Percentiles rank a stretch among this genome's conserved stretches.
These are phyloP conservation scores for Cadophora luteo-olivacea DNA, from an alignment of 2,329 filamentous ascomycete species.

Conservation along the genomic window DNA sequence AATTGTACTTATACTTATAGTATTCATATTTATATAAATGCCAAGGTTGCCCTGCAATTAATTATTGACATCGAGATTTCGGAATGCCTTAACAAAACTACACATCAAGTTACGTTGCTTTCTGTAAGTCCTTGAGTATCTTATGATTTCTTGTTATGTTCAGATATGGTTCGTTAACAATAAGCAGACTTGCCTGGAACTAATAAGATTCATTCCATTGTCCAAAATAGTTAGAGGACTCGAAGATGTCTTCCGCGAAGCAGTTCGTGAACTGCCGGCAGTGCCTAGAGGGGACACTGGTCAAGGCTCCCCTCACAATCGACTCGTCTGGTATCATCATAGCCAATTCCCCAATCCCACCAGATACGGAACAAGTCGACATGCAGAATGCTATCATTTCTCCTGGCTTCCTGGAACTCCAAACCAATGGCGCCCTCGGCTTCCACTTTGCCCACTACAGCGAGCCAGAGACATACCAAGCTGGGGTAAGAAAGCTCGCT, in stretches of 20 bases:
- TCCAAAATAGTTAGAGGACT: neutral
- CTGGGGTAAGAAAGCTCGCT: constrained; percentile 54
- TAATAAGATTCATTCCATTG: too few species aligned
- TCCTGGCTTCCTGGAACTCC: constrained; percentile 61
- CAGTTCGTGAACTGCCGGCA: constrained; percentile 40
- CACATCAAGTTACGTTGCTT: too few species aligned
- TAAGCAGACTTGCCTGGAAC: too few species aligned
- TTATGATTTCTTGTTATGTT: too few species aligned
- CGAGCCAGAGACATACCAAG: constrained; percentile 47
- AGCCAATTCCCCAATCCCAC: constrained; percentile 34
- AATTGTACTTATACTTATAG: neutral
- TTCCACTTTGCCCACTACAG: constrained; percentile 61
- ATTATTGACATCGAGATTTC: neutral
- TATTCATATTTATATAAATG: neutral
- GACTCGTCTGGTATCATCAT: constrained; percentile 37
- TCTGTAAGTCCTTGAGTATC: too few species aligned
- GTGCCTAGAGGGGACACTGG: constrained; percentile 36
- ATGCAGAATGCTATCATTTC: constrained; percentile 57
- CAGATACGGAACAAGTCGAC: constrained; percentile 44
- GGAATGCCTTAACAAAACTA: too few species aligned
- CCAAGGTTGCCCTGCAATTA: neutral
- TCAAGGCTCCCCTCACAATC: constrained; percentile 35
- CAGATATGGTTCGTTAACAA: too few species aligned
- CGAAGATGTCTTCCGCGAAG: constrained; percentile 27
- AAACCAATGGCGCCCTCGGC: constrained; percentile 55